Evolutionary conservation across 495 filamentous ascomycete species (phyloP).

Genomic region (Hypoxylon subgilvum): DNA sequence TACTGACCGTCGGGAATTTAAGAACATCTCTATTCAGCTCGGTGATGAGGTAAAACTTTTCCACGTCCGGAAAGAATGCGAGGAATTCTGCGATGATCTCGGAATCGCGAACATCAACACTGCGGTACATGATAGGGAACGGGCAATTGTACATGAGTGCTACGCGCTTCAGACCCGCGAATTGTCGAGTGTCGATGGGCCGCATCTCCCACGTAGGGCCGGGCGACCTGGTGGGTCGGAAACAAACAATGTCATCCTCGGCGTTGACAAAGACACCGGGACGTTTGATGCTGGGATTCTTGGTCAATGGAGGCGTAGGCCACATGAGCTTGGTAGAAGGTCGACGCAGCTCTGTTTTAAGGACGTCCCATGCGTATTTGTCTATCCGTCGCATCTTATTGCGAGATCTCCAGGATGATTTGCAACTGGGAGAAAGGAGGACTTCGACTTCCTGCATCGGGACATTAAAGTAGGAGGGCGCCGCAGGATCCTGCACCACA

Average conservation of each 20-base stretch:
- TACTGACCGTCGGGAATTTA: no score
- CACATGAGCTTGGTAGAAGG: neutral
- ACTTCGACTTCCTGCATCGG: no score
- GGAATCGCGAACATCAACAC: neutral
- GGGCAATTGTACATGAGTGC: neutral
- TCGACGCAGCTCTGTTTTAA: neutral
- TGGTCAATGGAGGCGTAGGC: neutral
- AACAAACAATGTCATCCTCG: neutral
- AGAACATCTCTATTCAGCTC: neutral
- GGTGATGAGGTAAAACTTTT: constrained; percentile 35
- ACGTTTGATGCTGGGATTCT: neutral
- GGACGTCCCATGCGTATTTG: neutral
- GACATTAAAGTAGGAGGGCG: no score
- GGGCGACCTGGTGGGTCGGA: neutral
- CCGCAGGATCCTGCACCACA: no score
- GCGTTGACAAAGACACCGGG: neutral
- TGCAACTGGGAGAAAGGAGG: no score
- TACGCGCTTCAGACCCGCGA: neutral
- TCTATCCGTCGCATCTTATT: neutral
- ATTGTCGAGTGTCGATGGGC: neutral
- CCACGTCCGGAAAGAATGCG: constrained; percentile 24
- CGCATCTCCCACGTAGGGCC: neutral
- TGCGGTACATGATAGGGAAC: no score
- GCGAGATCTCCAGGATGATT: constrained; percentile 7
- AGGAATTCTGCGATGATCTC: constrained; percentile 21